Evolutionary conservation across 2,329 filamentous ascomycete genomes (phyloP).

Genomic region (Ophiosphaerella herpotricha): DNA sequence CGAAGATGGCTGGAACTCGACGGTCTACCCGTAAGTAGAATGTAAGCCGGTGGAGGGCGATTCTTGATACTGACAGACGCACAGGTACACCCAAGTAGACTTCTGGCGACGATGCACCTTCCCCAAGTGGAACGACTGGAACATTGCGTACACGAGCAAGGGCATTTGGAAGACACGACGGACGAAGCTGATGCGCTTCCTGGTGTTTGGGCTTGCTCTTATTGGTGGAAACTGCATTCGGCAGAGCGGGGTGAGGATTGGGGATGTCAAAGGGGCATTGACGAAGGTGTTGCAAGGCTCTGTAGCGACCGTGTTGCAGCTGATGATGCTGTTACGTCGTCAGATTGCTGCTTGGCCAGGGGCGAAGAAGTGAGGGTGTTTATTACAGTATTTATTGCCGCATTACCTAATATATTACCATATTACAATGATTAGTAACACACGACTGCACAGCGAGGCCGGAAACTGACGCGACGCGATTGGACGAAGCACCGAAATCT

Average conservation of each 20-base stretch:
- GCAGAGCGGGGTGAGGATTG: conserved; percentile 26
- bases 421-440: too few species aligned
- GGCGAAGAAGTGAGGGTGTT: not conserved
- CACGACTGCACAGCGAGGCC: not conserved
- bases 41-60: conserved; percentile 7
- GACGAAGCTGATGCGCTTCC: conserved; percentile 17
- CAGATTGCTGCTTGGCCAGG: not conserved
- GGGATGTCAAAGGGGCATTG: conserved; percentile 23
- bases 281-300: conserved; percentile 12
- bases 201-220: conserved; percentile 25
- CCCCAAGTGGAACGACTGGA: conserved; percentile 60
- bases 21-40: conserved; percentile 59
- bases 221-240: conserved; percentile 31
- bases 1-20: conserved; percentile 82
- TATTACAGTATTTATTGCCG: not conserved
- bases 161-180: conserved; percentile 46
- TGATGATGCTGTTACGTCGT: conserved; percentile 5
- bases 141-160: conserved; percentile 55
- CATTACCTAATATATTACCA: not conserved
- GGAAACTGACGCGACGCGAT: not conserved
- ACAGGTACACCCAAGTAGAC: conserved; percentile 56
- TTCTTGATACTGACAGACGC: not conserved
- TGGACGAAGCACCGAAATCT: not conserved
- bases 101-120: conserved; percentile 58
- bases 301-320: conserved; percentile 10